Conservation (phyloP, 2,329 filamentous ascomycete species). For the Diplodia intermedia region DNA sequence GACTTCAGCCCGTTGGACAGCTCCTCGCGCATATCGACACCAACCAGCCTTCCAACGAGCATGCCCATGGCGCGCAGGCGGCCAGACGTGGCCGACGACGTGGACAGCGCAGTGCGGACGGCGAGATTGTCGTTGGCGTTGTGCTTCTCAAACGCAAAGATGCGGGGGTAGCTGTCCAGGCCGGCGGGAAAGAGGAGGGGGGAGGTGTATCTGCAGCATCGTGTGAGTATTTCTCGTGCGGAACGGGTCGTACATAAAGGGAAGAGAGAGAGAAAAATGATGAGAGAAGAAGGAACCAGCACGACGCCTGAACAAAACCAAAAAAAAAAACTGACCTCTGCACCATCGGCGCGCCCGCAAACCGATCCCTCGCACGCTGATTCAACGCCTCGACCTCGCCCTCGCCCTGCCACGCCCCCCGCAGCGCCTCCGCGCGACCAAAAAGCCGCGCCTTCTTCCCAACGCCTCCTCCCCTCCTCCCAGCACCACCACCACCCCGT, state of each 20-base stretch:
- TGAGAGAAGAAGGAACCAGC: too few relatives aligned
- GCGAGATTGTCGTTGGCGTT: slow-evolving; percentile 38
- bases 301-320: too few relatives aligned
- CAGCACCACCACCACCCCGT: background rate
- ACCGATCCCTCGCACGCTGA: slow-evolving; percentile 43
- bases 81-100: slow-evolving; percentile 74
- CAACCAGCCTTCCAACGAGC: slow-evolving; percentile 68
- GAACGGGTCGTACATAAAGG: too few relatives aligned
- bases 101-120: slow-evolving; percentile 66
- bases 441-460: slow-evolving; percentile 49
- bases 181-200: slow-evolving; percentile 71
- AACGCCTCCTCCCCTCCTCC: background rate
- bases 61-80: slow-evolving; percentile 71
- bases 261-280: background rate
- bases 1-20: slow-evolving; percentile 82
- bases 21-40: slow-evolving; percentile 80
- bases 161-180: slow-evolving; percentile 80
- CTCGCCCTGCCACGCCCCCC: slow-evolving; percentile 48
- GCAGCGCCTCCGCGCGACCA: slow-evolving; percentile 48
- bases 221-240: background rate
- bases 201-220: slow-evolving; percentile 55
- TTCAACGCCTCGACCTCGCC: slow-evolving; percentile 42
- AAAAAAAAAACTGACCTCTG: slow-evolving; percentile 44
- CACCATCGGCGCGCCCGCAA: slow-evolving; percentile 44
- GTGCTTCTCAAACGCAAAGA: slow-evolving; percentile 62